Conservation (phyloP, 148 eudicot species). For the Tetragonia tetragonoides region DNA sequence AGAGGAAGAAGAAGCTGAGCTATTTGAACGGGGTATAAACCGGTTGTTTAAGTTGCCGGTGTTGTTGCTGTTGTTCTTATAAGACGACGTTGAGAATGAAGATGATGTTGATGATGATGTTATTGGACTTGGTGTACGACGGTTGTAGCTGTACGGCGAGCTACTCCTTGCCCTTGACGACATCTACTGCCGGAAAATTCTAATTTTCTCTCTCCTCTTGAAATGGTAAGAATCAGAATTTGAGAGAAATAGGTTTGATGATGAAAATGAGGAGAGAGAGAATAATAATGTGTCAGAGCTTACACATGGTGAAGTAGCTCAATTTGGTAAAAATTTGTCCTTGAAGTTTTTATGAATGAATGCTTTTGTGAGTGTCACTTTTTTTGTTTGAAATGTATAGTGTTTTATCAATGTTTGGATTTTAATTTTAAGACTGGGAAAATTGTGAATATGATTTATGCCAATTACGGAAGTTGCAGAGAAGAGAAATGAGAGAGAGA, state of each 20-base stretch:
- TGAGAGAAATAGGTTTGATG: constrained; percentile 1
- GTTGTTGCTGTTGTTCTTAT: constrained; percentile 31
- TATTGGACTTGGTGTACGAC: constrained; percentile 53
- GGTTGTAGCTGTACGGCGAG: constrained; percentile 59
- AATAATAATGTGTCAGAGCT: constrained; percentile 43
- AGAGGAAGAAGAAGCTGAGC: constrained; percentile 39
- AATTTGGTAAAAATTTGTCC: constrained; percentile 4
- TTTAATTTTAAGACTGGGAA: no score
- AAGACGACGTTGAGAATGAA: constrained; percentile 64
- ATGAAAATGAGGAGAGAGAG: constrained; percentile 4
- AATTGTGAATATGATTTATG: background rate
- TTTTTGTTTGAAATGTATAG: no score
- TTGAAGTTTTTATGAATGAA: background rate
- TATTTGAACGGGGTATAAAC: constrained; percentile 53
- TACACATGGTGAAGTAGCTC: constrained; percentile 58
- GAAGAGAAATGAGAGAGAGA: background rate
- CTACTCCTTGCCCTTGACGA: constrained; percentile 74
- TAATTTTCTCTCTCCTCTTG: no score
- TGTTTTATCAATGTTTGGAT: background rate
- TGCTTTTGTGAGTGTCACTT: background rate
- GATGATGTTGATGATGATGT: constrained; percentile 68
- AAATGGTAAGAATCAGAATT: no score
- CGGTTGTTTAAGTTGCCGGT: constrained; percentile 24
- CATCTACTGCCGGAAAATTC: constrained; percentile 32
- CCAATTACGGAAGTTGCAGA: background rate